Evolutionary conservation across 768 basidiomycete genomes (phyloP).

Genomic region (Agaricus subrufescens): DNA sequence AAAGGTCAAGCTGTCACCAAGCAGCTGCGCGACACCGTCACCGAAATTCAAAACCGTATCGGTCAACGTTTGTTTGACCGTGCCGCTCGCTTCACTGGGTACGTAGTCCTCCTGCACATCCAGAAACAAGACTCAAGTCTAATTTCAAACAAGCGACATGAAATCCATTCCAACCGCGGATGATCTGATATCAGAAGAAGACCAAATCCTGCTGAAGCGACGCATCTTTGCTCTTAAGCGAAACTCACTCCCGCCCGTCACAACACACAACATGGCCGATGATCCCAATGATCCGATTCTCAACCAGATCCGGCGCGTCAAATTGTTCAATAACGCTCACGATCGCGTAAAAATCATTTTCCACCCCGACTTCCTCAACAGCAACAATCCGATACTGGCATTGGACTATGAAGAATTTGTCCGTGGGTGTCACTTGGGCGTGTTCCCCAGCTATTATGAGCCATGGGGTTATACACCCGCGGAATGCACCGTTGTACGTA

Average conservation of each 20-base stretch:
- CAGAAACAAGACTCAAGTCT: not conserved
- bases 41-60: conserved; percentile 90
- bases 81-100: conserved; percentile 91
- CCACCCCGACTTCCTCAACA: conserved; percentile 97
- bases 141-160: conserved; percentile 48
- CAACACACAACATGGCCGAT: conserved; percentile 99
- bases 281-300: conserved; percentile 90
- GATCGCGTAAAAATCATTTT: conserved; percentile 98
- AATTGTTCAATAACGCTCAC: conserved; percentile 81
- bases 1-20: conserved; percentile 97
- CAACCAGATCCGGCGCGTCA: conserved; percentile 90
- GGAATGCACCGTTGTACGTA: conserved; percentile 91
- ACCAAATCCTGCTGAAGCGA: conserved; percentile 91
- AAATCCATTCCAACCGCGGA: conserved; percentile 70
- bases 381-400: conserved; percentile 95
- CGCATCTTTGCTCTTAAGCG: conserved; percentile 96
- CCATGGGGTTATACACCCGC: conserved; percentile 97
- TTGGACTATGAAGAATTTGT: conserved; percentile 99
- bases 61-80: conserved; percentile 92
- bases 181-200: conserved; percentile 81
- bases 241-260: conserved; percentile 89
- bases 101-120: conserved; percentile 19
- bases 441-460: conserved; percentile 97
- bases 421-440: conserved; percentile 94
- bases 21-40: conserved; percentile 92